Percentiles rank a stretch among this genome's conserved stretches.
phyloP scores from a whole-genome alignment of 352 stramenopile genomes.

The Globisporangium takayamanum region DNA sequence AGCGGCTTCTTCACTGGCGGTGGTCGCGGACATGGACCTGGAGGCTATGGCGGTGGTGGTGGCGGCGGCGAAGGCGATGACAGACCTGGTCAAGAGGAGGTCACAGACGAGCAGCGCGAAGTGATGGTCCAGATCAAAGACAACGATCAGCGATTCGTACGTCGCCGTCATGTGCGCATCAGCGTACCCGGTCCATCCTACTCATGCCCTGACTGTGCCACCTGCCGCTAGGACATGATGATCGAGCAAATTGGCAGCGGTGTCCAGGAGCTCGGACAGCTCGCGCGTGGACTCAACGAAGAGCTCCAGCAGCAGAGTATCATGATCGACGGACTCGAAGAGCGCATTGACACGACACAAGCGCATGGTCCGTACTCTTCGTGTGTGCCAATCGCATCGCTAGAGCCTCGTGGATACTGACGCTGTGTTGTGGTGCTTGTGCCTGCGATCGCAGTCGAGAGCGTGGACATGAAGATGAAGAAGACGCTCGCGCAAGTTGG shows the following conservation, averaged over 20 bases:
- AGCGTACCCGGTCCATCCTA: background rate
- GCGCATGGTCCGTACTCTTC: constrained; percentile 43
- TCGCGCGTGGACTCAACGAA: constrained; percentile 74
- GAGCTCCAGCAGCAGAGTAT: constrained; percentile 83
- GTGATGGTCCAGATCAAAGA: constrained; percentile 72
- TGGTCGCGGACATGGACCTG: constrained; percentile 16
- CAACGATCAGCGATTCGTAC: constrained; percentile 82
- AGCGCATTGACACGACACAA: constrained; percentile 75
- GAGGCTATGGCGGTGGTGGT: constrained; percentile 23
- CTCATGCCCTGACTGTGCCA: background rate
- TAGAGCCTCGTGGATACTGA: background rate
- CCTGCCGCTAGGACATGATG: constrained; percentile 57
- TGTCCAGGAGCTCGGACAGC: constrained; percentile 69
- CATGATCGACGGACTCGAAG: constrained; percentile 80
- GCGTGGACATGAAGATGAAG: constrained; percentile 84
- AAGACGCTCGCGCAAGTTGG: constrained; percentile 68
- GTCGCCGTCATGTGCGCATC: constrained; percentile 3
- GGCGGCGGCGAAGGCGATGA: constrained; percentile 21
- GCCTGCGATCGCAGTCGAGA: constrained; percentile 45
- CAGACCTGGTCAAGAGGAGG: constrained; percentile 34
- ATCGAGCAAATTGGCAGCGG: constrained; percentile 81
- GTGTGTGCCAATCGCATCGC: background rate
- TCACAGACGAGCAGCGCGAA: constrained; percentile 59
- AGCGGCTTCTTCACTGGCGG: constrained; percentile 45
- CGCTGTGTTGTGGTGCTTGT: background rate